Evolutionary conservation across 441 rosid species (phyloP).

Genomic region (Brassica balearica): DNA sequence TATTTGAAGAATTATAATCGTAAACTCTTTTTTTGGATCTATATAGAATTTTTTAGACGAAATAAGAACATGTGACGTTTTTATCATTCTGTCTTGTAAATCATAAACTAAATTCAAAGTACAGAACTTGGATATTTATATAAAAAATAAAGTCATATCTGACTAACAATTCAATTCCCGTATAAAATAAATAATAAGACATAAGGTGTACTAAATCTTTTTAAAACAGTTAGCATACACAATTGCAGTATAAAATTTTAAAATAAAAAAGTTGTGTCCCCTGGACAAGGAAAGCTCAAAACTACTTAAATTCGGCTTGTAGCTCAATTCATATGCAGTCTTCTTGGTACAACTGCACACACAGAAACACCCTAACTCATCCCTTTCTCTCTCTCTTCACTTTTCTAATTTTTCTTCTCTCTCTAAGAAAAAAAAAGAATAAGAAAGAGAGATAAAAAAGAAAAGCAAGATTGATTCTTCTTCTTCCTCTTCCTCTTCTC

Average conservation of each 20-base stretch:
- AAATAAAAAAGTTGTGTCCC: constrained; percentile 30
- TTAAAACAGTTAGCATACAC: constrained; percentile 12
- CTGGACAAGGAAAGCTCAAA: constrained; percentile 40
- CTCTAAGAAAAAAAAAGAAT: constrained; percentile 6
- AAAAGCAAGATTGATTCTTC: constrained; percentile 29
- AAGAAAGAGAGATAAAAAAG: constrained; percentile 8
- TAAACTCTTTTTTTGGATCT: background rate
- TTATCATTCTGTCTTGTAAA: background rate
- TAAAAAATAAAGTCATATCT: constrained; percentile 9
- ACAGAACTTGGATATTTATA: background rate
- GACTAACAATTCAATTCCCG: constrained; percentile 6
- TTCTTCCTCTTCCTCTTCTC: constrained; percentile 19
- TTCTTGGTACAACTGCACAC: constrained; percentile 28
- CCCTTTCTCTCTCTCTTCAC: constrained; percentile 21
- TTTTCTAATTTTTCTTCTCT: constrained; percentile 17
- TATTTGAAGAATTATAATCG: background rate
- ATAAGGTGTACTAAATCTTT: constrained; percentile 8
- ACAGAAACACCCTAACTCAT: constrained; percentile 21
- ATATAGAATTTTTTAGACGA: background rate
- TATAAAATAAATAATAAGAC: background rate
- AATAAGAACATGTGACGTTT: background rate
- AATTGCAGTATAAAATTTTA: constrained; percentile 13
- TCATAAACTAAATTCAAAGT: constrained; percentile 2
- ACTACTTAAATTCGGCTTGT: constrained; percentile 38
- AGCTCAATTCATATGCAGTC: constrained; percentile 31